Evolutionary conservation across 2,329 filamentous ascomycete genomes (phyloP), one percentile per base, ranked within the genome.

Genomic region (Fusarium sublunatum): DNA sequence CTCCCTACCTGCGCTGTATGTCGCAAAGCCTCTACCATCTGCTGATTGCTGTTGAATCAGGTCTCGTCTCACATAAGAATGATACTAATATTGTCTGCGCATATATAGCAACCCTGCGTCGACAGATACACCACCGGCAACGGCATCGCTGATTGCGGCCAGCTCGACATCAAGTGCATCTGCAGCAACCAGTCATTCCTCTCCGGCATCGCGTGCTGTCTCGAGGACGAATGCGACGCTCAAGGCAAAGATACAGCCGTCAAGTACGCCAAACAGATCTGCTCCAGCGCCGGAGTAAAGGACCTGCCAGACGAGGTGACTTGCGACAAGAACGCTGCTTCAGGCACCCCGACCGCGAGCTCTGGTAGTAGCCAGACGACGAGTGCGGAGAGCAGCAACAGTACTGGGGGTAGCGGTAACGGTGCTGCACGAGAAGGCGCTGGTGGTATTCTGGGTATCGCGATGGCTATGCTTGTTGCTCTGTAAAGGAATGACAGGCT

Each of bases 111-210:
- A 61, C 49, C 56, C 6, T 79, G 76, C 61, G 70, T 78, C 32
- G 65, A 54, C 58, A 49, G 74, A 44, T 76, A 70, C 70, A 75
- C 75, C 25, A 67, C 61, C 24, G 75, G 74, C 39, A 64, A 50
- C 19, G 62, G 64, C 35, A 76, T 81, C 49, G 77, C 72, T 46
- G 77, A 74, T 63, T 81, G 79, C 70, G 68, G 66, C 26, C 58
- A 69, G 40, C 63, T 77, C 67, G 76, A 80, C 71, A 70, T 78
- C 56, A 69, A 63, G 49, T 81, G 79, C 70, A 73, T 81, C 68
- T 81, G 79, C 74, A 70, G 66, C 68, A 79, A 79, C 73, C 43
- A 65, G 42, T 51, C 72, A 39, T 80, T 81, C 74, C 72, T 81
- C 52, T 60, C 67, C 60, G 65, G 64, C 61, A 78, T 81, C 43